Conservation (phyloP, 495 filamentous ascomycete genomes). For the Parmelia sp. region DNA sequence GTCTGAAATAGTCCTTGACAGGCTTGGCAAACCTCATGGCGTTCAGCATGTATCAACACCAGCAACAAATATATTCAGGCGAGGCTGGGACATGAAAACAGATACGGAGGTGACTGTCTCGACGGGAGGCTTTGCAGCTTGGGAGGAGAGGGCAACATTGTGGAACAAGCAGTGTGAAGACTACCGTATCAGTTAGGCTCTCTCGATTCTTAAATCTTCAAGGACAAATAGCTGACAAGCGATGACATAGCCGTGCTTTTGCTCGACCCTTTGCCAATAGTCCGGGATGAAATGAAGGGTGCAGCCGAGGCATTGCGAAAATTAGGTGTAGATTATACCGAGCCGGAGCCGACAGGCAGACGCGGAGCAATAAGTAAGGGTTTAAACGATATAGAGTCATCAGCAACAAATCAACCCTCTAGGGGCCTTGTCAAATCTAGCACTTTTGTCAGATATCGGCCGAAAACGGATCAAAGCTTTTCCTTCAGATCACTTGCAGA, state of each 20-base stretch:
- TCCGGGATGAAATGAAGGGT: neutral
- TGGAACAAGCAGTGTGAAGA: neutral
- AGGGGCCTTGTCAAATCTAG: neutral
- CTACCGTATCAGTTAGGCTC: neutral
- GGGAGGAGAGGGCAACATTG: slow-evolving; percentile 18
- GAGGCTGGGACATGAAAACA: slow-evolving; percentile 2
- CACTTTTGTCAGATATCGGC: neutral
- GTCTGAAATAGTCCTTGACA: neutral
- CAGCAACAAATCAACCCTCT: neutral
- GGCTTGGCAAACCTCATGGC: neutral
- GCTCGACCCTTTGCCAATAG: slow-evolving; percentile 14
- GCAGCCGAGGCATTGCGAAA: neutral
- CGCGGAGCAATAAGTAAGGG: neutral
- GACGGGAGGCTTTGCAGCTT: slow-evolving; percentile 3
- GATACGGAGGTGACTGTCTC: neutral
- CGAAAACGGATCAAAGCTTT: neutral
- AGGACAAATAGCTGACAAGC: neutral
- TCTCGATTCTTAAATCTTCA: neutral
- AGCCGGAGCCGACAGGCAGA: neutral
- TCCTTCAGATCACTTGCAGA: neutral
- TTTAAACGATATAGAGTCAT: neutral
- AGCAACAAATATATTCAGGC: slow-evolving; percentile 13
- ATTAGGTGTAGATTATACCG: neutral
- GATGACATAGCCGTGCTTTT: slow-evolving; percentile 1
- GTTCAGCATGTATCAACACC: slow-evolving; percentile 4